Percentiles rank a stretch among this genome's conserved stretches.
phyloP scores from a whole-genome alignment of 2,329 filamentous ascomycete species.

The Penicillium olsonii region DNA sequence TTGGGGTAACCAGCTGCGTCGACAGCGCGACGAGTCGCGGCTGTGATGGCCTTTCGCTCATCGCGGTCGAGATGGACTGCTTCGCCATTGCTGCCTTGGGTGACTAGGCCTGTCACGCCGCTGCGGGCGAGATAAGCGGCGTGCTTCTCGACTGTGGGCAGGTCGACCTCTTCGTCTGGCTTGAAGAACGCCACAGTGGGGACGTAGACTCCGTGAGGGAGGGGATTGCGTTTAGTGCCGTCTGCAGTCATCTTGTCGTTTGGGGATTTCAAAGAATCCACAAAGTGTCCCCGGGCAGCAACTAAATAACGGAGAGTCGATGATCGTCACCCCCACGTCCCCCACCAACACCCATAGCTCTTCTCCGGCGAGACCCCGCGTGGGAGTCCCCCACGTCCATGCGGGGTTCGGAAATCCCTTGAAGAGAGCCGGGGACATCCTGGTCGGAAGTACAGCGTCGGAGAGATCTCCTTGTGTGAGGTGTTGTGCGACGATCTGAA shows the following conservation, averaged over 20 bases:
- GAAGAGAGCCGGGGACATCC: neutral
- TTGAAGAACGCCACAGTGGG: conserved; percentile 76
- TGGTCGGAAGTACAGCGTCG: neutral
- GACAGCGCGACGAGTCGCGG: conserved; percentile 68
- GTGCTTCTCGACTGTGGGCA: conserved; percentile 58
- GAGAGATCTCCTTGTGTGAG: neutral
- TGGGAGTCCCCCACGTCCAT: conserved; percentile 12
- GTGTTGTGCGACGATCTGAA: neutral
- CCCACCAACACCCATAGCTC: conserved; percentile 4
- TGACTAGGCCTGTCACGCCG: conserved; percentile 72
- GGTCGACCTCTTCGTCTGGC: conserved; percentile 66
- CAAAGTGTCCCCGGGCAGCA: no score
- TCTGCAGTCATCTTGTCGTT: conserved; percentile 24
- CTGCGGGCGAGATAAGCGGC: conserved; percentile 70
- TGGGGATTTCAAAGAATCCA: neutral
- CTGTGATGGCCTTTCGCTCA: conserved; percentile 69
- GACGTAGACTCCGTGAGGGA: conserved; percentile 63
- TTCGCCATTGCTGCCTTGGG: conserved; percentile 81
- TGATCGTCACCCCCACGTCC: conserved; percentile 20
- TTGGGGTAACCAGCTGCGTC: conserved; percentile 64
- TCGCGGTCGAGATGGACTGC: conserved; percentile 73
- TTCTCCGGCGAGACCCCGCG: neutral
- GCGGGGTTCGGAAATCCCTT: conserved; percentile 11
- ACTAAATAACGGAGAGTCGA: conserved; percentile 17
- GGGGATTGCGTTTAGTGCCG: conserved; percentile 28